Conservation (phyloP, 352 stramenopile genomes). For the Aphanomyces cochlioides region DNA sequence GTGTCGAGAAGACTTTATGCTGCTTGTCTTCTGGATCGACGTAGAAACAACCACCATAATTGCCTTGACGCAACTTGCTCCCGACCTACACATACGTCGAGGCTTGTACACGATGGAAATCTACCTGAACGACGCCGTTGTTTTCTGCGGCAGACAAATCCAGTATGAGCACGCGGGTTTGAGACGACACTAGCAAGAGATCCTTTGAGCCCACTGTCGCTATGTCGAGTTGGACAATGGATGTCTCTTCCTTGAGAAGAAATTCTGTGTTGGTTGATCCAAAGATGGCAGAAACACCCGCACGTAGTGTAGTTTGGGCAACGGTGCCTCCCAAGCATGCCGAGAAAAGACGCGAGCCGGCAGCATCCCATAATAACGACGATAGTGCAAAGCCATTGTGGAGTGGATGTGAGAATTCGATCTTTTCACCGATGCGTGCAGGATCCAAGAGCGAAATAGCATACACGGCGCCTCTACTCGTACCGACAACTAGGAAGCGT, state of each 20-base stretch:
- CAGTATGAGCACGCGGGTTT: constrained; percentile 70
- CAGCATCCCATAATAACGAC: constrained; percentile 76
- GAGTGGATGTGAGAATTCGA: constrained; percentile 86
- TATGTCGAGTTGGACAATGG: constrained; percentile 65
- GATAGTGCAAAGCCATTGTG: constrained; percentile 73
- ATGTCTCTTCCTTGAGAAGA: constrained; percentile 80
- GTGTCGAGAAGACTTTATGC: constrained; percentile 71
- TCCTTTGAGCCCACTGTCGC: constrained; percentile 50
- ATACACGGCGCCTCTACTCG: constrained; percentile 73
- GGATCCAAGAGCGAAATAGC: constrained; percentile 76
- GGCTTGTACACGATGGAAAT: background rate
- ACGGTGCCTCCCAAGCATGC: constrained; percentile 76
- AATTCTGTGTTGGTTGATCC: constrained; percentile 76
- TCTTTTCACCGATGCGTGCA: constrained; percentile 83
- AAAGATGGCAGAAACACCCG: constrained; percentile 80
- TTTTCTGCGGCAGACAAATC: constrained; percentile 67
- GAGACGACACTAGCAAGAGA: constrained; percentile 80
- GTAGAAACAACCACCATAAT: constrained; percentile 80
- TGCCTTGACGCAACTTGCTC: constrained; percentile 75
- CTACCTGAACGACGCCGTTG: constrained; percentile 55
- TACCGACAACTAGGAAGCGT: constrained; percentile 77
- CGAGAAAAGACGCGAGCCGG: constrained; percentile 67
- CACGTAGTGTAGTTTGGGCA: constrained; percentile 67
- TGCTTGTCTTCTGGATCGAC: constrained; percentile 52
- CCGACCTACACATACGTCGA: constrained; percentile 50